Percentiles rank a stretch among this genome's conserved stretches.
phyloP scores from a whole-genome alignment of 2,329 filamentous ascomycete species.

The Diaporthe sp. region DNA sequence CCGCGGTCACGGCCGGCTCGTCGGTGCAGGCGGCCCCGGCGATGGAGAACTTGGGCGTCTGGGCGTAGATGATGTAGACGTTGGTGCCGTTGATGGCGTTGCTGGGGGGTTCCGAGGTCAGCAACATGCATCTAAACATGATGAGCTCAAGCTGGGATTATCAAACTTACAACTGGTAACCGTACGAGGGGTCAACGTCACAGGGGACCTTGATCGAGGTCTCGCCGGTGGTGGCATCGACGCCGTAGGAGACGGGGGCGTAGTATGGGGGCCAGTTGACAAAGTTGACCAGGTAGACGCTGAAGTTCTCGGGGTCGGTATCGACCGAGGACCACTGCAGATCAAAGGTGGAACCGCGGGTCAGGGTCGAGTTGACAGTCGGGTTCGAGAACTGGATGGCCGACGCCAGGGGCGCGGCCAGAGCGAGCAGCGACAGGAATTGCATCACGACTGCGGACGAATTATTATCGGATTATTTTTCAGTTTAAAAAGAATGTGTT shows the following conservation, averaged over 20 bases:
- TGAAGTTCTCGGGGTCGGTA: slow-evolving; percentile 55
- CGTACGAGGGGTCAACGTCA: slow-evolving; percentile 51
- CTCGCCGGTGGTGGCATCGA: slow-evolving; percentile 50
- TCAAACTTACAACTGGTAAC: slow-evolving; percentile 54
- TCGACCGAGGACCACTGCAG: slow-evolving; percentile 56
- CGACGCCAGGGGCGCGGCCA: slow-evolving; percentile 49
- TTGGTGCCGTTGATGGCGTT: slow-evolving; percentile 62
- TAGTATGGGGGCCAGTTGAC: slow-evolving; percentile 59
- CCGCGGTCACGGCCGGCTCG: slow-evolving; percentile 39
- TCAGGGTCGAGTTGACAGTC: slow-evolving; percentile 52
- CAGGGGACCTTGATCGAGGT: slow-evolving; percentile 55
- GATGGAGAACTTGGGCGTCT: slow-evolving; percentile 56
- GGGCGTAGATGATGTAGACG: slow-evolving; percentile 59
- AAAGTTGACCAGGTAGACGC: slow-evolving; percentile 60
- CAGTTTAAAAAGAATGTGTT: slow-evolving; percentile 18
- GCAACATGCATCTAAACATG: neutral
- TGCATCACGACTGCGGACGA: slow-evolving; percentile 43
- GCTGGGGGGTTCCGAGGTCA: slow-evolving; percentile 39
- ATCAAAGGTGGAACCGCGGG: slow-evolving; percentile 51
- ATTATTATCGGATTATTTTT: slow-evolving; percentile 10
- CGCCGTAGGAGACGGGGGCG: slow-evolving; percentile 51
- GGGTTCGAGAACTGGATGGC: slow-evolving; percentile 51
- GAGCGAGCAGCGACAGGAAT: slow-evolving; percentile 47
- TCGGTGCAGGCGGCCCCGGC: slow-evolving; percentile 49
- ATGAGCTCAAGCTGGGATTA: too few species aligned